These are phyloP conservation scores for Musa schizocarpa DNA, from an alignment of 176 grass and related monocot species.

Conservation along the genomic window DNA sequence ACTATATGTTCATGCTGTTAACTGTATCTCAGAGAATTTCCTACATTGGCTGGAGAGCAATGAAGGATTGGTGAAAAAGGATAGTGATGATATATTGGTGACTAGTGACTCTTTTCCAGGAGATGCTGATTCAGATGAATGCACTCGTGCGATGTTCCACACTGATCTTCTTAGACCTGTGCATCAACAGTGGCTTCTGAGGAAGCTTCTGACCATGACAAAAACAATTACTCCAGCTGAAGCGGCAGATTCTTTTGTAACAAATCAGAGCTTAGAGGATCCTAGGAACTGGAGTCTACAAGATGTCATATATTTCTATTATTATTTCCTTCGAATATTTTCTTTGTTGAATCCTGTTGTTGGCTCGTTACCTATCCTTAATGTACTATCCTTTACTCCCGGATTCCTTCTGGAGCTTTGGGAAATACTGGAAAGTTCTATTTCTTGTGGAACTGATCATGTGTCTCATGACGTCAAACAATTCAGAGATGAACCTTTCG, in stretches of 20 bases:
- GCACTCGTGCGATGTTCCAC: conserved; percentile 30
- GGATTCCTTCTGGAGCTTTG: conserved; percentile 90
- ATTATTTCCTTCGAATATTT: conserved; percentile 80
- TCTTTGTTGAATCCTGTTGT: conserved; percentile 45
- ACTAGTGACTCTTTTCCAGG: conserved; percentile 19
- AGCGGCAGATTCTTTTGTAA: conserved; percentile 13
- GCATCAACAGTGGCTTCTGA: conserved; percentile 93
- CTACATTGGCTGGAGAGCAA: conserved; percentile 52
- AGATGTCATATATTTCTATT: conserved; percentile 73
- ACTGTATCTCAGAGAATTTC: conserved; percentile 59
- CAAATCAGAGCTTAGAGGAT: conserved; percentile 9
- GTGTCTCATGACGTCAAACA: conserved; percentile 32
- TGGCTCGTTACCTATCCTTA: conserved; percentile 76
- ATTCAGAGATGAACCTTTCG: conserved; percentile 28
- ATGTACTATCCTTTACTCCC: conserved; percentile 86
- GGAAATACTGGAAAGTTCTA: conserved; percentile 47
- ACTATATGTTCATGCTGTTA: conserved; percentile 65
- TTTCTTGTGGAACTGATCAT: conserved; percentile 32
- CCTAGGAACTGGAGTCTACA: conserved; percentile 34
- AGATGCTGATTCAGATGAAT: conserved; percentile 28
- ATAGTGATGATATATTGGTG: conserved; percentile 18
- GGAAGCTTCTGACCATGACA: conserved; percentile 57
- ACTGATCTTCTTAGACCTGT: conserved; percentile 86
- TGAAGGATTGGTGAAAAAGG: conserved; percentile 21
- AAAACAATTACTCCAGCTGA: conserved; percentile 31